These are phyloP conservation scores for Rubroshorea leprosula DNA, from an alignment of 345 rosid species.

Conservation along the genomic window DNA sequence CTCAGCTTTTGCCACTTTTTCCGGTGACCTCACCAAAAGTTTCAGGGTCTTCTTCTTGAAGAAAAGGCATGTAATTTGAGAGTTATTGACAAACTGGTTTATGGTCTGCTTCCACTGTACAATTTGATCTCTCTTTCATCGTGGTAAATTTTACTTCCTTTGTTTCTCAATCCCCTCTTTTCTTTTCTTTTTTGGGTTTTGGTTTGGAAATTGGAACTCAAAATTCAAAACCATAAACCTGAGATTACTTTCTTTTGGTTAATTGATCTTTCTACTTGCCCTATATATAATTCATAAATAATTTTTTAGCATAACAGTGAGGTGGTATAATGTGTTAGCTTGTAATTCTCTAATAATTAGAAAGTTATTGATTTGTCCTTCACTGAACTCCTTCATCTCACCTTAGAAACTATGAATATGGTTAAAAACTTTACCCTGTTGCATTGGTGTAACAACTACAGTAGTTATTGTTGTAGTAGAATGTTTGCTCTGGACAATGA, in stretches of 20 bases:
- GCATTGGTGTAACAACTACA: neutral
- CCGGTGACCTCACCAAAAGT: conserved; percentile 82
- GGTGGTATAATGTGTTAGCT: too few relatives aligned
- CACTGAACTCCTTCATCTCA: too few relatives aligned
- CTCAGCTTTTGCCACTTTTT: conserved; percentile 79
- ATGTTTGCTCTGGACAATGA: neutral
- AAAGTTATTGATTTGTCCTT: neutral
- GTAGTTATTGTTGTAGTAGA: neutral
- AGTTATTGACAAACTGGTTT: conserved; percentile 5
- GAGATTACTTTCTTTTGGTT: neutral
- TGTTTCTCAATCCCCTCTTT: neutral
- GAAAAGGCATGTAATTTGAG: conserved; percentile 13
- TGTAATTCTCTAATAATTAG: too few relatives aligned
- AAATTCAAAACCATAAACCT: neutral
- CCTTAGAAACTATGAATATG: conserved; percentile 4
- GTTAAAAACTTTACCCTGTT: neutral
- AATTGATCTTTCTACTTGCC: too few relatives aligned
- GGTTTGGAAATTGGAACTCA: neutral
- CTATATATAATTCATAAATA: too few relatives aligned
- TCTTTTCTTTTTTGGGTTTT: neutral
- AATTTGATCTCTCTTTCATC: conserved; percentile 35
- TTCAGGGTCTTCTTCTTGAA: conserved; percentile 44
- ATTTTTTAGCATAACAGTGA: too few relatives aligned
- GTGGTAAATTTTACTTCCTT: conserved; percentile 23
- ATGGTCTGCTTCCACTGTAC: conserved; percentile 37